phyloP scores from a whole-genome alignment of 108 stramenopile genomes.

The Heterococcus sp. region DNA sequence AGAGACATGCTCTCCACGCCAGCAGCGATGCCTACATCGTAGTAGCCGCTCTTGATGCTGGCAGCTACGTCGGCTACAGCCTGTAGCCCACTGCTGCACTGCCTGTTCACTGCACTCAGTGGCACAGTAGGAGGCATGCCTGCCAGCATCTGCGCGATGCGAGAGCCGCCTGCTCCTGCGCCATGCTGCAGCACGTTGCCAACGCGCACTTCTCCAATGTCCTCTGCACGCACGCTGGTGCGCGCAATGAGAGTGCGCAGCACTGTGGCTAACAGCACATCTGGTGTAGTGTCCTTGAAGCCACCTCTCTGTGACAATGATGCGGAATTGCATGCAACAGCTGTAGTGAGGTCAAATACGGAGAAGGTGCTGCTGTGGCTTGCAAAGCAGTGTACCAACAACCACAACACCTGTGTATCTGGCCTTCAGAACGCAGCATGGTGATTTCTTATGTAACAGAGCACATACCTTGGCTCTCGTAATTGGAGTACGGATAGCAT shows the following conservation, averaged over 20 bases:
- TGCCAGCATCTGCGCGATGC: slow-evolving; percentile 82
- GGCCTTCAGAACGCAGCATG: background rate
- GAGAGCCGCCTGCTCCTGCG: slow-evolving; percentile 74
- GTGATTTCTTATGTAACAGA: background rate
- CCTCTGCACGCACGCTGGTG: slow-evolving; percentile 21
- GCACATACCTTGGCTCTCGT: slow-evolving; percentile 37
- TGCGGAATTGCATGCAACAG: background rate
- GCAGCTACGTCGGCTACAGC: slow-evolving; percentile 82
- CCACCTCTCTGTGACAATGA: slow-evolving; percentile 3
- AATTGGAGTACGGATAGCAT: slow-evolving; percentile 54
- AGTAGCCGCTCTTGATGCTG: slow-evolving; percentile 69
- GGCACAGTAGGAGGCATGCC: slow-evolving; percentile 75
- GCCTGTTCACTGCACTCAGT: slow-evolving; percentile 78
- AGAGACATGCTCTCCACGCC: slow-evolving; percentile 83
- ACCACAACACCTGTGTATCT: background rate
- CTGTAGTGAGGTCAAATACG: background rate
- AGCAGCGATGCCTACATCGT: slow-evolving; percentile 79
- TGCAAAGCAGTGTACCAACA: background rate
- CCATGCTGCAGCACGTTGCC: slow-evolving; percentile 88
- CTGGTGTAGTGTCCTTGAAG: slow-evolving; percentile 60
- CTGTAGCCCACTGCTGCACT: slow-evolving; percentile 90
- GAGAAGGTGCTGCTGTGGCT: background rate
- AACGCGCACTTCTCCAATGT: slow-evolving; percentile 65
- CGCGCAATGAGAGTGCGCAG: slow-evolving; percentile 41
- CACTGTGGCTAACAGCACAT: slow-evolving; percentile 49